Percentiles rank a stretch among this genome's conserved stretches.
These are phyloP conservation scores for Acanthamoeba triangularis DNA, from an alignment of 208 protist genomes.

Conservation along the genomic window DNA sequence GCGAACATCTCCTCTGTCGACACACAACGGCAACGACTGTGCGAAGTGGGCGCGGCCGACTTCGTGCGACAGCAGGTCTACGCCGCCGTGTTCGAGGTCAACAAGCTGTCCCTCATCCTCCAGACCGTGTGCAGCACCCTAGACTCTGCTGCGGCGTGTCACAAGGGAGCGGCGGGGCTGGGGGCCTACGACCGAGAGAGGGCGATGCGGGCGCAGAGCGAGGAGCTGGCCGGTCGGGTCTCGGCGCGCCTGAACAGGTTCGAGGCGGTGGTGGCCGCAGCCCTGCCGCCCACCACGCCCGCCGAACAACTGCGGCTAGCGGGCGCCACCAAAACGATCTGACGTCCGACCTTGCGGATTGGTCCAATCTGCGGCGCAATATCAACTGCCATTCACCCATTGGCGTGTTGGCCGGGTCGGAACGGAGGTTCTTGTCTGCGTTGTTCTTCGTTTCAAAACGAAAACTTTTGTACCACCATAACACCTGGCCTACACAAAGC, in stretches of 20 bases:
- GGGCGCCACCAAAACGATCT: too few relatives aligned
- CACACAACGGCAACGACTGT: background rate
- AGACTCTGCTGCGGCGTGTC: too few relatives aligned
- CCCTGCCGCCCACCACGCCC: background rate
- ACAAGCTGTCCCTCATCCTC: background rate
- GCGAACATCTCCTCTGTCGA: too few relatives aligned
- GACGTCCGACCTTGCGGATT: background rate
- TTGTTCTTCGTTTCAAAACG: too few relatives aligned
- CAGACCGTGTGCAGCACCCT: background rate
- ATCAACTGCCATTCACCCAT: background rate
- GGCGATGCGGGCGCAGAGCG: background rate
- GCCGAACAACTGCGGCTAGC: background rate
- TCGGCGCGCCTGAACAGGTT: background rate
- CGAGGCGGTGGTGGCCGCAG: background rate
- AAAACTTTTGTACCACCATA: too few relatives aligned
- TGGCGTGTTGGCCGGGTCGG: too few relatives aligned
- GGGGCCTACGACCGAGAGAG: background rate
- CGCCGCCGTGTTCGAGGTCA: background rate
- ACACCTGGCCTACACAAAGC: too few relatives aligned
- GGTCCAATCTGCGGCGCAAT: background rate
- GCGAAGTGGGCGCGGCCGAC: background rate
- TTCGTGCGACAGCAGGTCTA: background rate
- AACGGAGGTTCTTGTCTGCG: too few relatives aligned
- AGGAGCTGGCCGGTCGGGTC: background rate
- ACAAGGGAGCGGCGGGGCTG: background rate